These are phyloP conservation scores for Knufia petricola DNA, from an alignment of 2,329 filamentous ascomycete genomes.

Conservation along the genomic window DNA sequence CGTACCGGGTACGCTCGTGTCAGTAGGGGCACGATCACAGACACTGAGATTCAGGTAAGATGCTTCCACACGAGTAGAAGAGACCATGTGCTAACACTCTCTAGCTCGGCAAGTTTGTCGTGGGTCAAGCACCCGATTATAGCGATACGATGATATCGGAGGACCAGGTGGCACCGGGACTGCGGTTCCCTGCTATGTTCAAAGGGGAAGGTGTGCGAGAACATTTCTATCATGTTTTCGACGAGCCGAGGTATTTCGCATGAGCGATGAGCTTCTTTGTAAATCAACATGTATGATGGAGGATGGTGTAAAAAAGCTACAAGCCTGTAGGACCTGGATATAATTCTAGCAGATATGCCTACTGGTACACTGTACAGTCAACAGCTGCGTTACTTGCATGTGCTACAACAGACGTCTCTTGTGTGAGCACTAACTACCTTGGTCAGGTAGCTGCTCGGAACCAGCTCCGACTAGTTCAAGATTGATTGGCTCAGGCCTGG, in stretches of 20 bases:
- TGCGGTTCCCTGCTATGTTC: slow-evolving; percentile 78
- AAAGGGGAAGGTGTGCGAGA: slow-evolving; percentile 76
- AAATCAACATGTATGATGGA: not conserved
- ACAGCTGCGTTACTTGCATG: too few species aligned
- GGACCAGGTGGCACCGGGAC: slow-evolving; percentile 62
- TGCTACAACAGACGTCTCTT: too few species aligned
- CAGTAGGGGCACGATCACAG: slow-evolving; percentile 82
- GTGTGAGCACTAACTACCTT: too few species aligned
- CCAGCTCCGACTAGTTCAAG: too few species aligned
- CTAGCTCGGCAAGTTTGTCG: slow-evolving; percentile 78
- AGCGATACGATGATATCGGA: slow-evolving; percentile 59
- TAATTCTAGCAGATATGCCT: too few species aligned
- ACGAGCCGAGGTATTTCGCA: slow-evolving; percentile 67
- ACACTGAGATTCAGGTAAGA: slow-evolving; percentile 83
- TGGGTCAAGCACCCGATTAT: slow-evolving; percentile 60
- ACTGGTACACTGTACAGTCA: too few species aligned
- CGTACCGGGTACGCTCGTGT: slow-evolving; percentile 84
- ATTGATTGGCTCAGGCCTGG: too few species aligned
- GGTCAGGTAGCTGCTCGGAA: too few species aligned
- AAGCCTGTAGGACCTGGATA: not conserved
- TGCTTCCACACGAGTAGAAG: too few species aligned
- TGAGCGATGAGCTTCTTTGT: not conserved
- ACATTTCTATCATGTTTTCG: slow-evolving; percentile 89
- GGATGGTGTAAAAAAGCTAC: not conserved
- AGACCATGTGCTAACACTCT: slow-evolving; percentile 15